phyloP scores from a whole-genome alignment of 2,329 filamentous ascomycete species.

The Fusarium chaquense region DNA sequence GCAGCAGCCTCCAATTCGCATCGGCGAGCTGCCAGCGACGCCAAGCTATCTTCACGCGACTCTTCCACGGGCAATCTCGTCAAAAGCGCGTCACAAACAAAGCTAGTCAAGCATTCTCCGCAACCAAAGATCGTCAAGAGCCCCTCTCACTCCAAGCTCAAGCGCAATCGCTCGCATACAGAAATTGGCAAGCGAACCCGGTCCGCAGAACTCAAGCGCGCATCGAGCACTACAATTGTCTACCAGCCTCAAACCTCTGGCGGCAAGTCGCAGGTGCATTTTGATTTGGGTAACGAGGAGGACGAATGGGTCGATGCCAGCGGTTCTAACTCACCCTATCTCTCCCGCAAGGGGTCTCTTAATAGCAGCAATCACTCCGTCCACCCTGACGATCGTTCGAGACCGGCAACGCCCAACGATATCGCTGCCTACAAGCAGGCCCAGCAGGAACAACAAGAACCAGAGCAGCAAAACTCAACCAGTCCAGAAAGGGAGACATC shows the following conservation, averaged over 20 bases:
- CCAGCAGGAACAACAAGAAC: conserved; percentile 25
- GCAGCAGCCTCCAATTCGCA: conserved; percentile 51
- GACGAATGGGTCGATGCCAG: conserved; percentile 78
- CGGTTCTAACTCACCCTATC: conserved; percentile 70
- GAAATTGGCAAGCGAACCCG: conserved; percentile 65
- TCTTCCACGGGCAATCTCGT: conserved; percentile 60
- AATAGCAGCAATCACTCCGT: conserved; percentile 63
- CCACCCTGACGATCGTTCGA: conserved; percentile 55
- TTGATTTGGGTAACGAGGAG: conserved; percentile 69
- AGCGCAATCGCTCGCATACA: conserved; percentile 42
- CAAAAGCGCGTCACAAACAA: conserved; percentile 67
- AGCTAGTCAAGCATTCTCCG: conserved; percentile 61
- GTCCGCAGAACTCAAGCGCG: conserved; percentile 66
- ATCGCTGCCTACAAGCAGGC: conserved; percentile 23
- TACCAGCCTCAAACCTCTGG: conserved; percentile 56
- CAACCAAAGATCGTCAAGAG: conserved; percentile 63
- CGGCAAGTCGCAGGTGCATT: conserved; percentile 69
- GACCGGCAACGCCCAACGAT: conserved; percentile 53
- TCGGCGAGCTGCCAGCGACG: conserved; percentile 64
- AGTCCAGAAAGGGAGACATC: conserved; percentile 57
- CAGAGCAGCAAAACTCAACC: conserved; percentile 32
- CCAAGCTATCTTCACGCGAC: conserved; percentile 60
- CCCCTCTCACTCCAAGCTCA: conserved; percentile 63
- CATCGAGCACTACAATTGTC: conserved; percentile 63
- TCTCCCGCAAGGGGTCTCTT: conserved; percentile 60